phyloP scores from a whole-genome alignment of 768 basidiomycete genomes.

The Termitomyces titanicus region DNA sequence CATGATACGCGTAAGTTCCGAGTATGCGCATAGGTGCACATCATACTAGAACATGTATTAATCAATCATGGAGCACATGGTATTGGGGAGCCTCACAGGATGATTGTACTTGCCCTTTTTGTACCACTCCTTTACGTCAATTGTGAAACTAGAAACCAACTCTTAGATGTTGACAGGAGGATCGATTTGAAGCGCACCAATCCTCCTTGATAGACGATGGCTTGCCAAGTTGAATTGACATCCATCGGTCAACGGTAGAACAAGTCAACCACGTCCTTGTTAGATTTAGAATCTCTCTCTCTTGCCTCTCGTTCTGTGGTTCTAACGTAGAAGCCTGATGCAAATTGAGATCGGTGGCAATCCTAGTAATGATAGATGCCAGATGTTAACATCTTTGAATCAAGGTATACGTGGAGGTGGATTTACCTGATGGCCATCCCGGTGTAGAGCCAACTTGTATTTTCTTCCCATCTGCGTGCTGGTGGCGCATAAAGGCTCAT shows the following conservation, averaged over 20 bases:
- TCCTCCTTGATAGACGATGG: constrained; percentile 87
- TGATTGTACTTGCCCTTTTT: constrained; percentile 61
- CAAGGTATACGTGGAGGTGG: constrained; percentile 5
- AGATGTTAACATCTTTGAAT: too few species aligned
- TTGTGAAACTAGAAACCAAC: neutral
- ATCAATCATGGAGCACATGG: neutral
- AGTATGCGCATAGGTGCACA: constrained; percentile 72
- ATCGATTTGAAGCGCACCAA: constrained; percentile 35
- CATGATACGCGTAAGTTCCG: constrained; percentile 64
- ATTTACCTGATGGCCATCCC: constrained; percentile 76
- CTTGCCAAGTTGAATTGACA: constrained; percentile 86
- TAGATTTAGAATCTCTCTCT: constrained; percentile 81
- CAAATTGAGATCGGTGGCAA: constrained; percentile 87
- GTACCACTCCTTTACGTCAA: constrained; percentile 68
- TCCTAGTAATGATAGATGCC: too few species aligned
- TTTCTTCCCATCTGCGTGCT: constrained; percentile 84
- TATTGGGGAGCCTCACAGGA: constrained; percentile 35
- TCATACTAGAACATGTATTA: constrained; percentile 59
- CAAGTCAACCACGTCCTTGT: constrained; percentile 90
- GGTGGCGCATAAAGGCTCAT: constrained; percentile 82
- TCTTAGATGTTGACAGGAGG: neutral
- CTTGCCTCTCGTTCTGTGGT: constrained; percentile 69
- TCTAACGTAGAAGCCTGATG: constrained; percentile 62
- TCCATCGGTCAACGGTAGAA: constrained; percentile 84
- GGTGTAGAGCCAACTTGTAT: constrained; percentile 85